Evolutionary conservation across 768 basidiomycete species (phyloP).

Genomic region (Nidularia sp.): DNA sequence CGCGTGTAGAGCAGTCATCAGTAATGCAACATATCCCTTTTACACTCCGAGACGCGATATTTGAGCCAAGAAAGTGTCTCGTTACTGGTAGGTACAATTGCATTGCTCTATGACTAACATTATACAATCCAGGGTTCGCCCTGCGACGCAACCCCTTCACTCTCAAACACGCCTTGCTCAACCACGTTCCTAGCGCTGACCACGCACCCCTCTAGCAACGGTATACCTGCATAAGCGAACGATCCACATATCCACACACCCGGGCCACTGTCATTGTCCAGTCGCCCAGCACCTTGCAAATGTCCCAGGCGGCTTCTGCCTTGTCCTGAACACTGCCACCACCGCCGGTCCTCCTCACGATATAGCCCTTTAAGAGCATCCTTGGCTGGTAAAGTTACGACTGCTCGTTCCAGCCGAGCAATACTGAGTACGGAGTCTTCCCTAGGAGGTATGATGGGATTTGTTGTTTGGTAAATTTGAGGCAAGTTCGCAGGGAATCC

Average conservation of each 20-base stretch:
- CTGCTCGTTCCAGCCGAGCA: slow-evolving; percentile 59
- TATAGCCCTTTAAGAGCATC: slow-evolving; percentile 44
- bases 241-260: slow-evolving; percentile 72
- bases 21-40: too few relatives aligned
- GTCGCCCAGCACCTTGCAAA: slow-evolving; percentile 47
- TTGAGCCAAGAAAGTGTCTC: too few relatives aligned
- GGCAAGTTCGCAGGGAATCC: slow-evolving; percentile 25
- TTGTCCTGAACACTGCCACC: slow-evolving; percentile 41
- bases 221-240: slow-evolving; percentile 70
- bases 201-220: slow-evolving; percentile 78
- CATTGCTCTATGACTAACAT: too few relatives aligned
- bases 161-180: slow-evolving; percentile 34
- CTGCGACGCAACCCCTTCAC: slow-evolving; percentile 22
- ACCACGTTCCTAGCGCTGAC: slow-evolving; percentile 61
- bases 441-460: slow-evolving; percentile 55
- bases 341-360: slow-evolving; percentile 24
- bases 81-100: too few relatives aligned
- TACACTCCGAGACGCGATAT: too few relatives aligned
- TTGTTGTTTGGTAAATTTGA: slow-evolving; percentile 67
- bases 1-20: too few relatives aligned
- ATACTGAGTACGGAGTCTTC: slow-evolving; percentile 48
- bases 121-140: slow-evolving; percentile 8
- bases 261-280: slow-evolving; percentile 23
- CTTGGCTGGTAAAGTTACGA: slow-evolving; percentile 49
- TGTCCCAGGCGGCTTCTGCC: slow-evolving; percentile 35